Evolutionary conservation across 1,284 basidiomycete genomes (phyloP).

Genomic region (Trametes sp.): DNA sequence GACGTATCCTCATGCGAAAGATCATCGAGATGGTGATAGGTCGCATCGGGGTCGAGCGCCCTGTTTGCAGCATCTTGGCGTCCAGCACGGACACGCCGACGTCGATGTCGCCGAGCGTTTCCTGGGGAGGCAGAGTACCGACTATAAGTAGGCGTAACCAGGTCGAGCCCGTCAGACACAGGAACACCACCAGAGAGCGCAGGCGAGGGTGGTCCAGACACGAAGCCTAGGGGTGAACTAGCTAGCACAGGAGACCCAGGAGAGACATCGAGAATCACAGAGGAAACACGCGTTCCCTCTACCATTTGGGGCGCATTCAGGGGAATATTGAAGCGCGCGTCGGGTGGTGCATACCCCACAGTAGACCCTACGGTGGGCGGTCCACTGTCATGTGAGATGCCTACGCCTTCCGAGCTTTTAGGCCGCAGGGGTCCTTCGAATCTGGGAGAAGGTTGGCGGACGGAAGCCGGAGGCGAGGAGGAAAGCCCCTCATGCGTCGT

Average conservation of each 20-base stretch:
- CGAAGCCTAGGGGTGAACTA: not conserved
- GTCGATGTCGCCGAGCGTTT: not conserved
- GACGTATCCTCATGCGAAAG: not conserved
- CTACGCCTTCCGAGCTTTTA: no score
- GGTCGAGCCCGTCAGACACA: not conserved
- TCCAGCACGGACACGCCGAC: no score
- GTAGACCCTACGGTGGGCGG: not conserved
- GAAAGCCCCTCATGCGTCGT: no score
- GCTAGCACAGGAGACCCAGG: not conserved
- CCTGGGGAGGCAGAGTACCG: not conserved
- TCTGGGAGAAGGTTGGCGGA: no score
- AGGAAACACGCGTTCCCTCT: no score
- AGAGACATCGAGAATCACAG: not conserved
- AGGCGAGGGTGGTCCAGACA: slow-evolving; percentile 6
- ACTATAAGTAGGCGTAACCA: not conserved
- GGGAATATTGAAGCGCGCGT: no score
- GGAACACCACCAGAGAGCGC: slow-evolving; percentile 1
- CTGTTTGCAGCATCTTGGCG: no score
- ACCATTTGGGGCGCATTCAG: no score
- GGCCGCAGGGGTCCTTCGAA: no score
- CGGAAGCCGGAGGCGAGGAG: not conserved
- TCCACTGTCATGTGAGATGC: no score
- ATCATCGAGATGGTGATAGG: no score
- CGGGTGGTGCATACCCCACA: not conserved
- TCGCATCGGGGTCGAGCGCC: no score